Conservation (phyloP, 345 rosid species). For the Schrenkiella parvula region DNA sequence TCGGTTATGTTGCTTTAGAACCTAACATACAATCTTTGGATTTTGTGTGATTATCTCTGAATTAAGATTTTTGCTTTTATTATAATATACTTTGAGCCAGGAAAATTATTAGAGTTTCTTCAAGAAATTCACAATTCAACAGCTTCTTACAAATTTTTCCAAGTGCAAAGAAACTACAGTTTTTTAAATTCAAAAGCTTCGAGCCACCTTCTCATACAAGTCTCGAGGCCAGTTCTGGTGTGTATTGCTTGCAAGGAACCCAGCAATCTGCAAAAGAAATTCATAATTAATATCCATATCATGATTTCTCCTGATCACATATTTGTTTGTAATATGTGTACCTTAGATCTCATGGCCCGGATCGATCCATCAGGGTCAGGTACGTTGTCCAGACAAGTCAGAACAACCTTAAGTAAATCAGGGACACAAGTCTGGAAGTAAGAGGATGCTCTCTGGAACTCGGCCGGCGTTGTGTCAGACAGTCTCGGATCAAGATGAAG, state of each 20-base stretch:
- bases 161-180: not conserved
- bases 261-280: constrained; percentile 52
- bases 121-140: not conserved
- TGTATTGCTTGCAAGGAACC: constrained; percentile 66
- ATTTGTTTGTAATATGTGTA: constrained; percentile 12
- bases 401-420: constrained; percentile 62
- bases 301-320: not conserved
- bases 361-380: constrained; percentile 79
- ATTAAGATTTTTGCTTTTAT: not conserved
- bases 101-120: not conserved
- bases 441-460: constrained; percentile 63
- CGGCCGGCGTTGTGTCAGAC: constrained; percentile 43
- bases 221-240: constrained; percentile 83
- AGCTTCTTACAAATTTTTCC: not conserved
- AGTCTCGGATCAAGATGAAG: constrained; percentile 82
- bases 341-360: constrained; percentile 84
- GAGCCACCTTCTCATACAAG: constrained; percentile 63
- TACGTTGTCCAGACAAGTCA: constrained; percentile 75
- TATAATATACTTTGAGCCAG: not conserved
- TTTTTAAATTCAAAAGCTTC: constrained; percentile 50
- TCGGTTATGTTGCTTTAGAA: constrained; percentile 17
- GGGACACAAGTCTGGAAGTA: constrained; percentile 79
- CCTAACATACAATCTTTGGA: constrained; percentile 32
- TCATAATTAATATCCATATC: not conserved
- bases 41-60: constrained; percentile 24